phyloP scores from a whole-genome alignment of 148 eudicot genomes.

The Cornus suecica region DNA sequence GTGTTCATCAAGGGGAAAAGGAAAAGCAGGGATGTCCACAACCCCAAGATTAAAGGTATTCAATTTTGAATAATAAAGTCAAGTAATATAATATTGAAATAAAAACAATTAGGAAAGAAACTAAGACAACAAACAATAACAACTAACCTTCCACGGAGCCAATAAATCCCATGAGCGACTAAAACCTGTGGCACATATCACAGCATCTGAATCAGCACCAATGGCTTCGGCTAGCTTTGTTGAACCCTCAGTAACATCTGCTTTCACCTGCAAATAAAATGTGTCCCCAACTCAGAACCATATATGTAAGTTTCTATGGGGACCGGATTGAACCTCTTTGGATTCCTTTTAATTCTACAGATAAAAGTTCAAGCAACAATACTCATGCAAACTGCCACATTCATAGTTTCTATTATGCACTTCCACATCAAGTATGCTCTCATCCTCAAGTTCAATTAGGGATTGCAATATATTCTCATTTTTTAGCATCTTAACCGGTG shows the following conservation, averaged over 20 bases:
- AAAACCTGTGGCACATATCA: conserved; percentile 93
- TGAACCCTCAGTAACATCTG: conserved; percentile 92
- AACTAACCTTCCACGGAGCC: conserved; percentile 89
- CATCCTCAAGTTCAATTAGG: neutral
- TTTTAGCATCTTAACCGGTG: neutral
- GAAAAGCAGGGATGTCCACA: too few species aligned
- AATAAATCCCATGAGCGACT: conserved; percentile 68
- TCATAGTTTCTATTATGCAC: neutral
- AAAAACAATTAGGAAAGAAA: neutral
- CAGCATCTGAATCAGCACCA: conserved; percentile 82
- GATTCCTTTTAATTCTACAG: neutral
- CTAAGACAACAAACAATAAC: neutral
- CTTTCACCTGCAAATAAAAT: conserved; percentile 60
- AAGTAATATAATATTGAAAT: neutral
- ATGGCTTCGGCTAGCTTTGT: conserved; percentile 72
- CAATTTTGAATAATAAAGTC: neutral
- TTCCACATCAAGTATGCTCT: neutral
- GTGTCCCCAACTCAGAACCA: neutral
- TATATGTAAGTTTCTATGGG: neutral
- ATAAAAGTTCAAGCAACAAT: neutral
- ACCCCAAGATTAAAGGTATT: neutral
- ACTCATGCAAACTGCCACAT: neutral
- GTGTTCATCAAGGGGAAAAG: neutral
- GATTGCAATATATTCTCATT: neutral
- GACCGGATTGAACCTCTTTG: neutral